Percentiles rank a stretch among this genome's conserved stretches.
These are phyloP conservation scores for Colletotrichum limetticola DNA, from an alignment of 2,329 filamentous ascomycete species.

Conservation along the genomic window DNA sequence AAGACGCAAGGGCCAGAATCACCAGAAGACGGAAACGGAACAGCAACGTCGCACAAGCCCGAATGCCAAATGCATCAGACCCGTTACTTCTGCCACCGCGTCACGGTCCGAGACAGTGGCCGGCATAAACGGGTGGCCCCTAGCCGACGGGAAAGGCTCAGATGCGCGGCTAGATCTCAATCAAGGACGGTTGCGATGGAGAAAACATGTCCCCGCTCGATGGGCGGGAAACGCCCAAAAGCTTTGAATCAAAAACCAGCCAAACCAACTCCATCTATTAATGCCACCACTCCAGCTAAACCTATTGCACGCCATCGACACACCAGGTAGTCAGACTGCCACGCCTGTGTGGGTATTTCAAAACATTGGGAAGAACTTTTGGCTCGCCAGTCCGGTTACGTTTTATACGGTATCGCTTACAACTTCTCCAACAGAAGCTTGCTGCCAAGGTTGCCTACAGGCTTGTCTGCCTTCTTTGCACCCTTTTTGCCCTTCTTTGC, in stretches of 20 bases:
- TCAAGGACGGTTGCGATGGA: conserved; percentile 7
- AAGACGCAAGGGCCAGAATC: not conserved
- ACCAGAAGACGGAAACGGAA: conserved; percentile 21
- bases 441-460: conserved; percentile 70
- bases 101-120: conserved; percentile 16
- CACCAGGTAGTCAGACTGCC: conserved; percentile 8
- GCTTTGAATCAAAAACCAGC: not conserved
- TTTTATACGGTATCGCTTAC: conserved; percentile 36
- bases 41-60: not conserved
- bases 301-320: conserved; percentile 25
- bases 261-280: conserved; percentile 25
- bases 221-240: not conserved
- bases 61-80: conserved; percentile 13
- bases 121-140: not conserved
- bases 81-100: conserved; percentile 9
- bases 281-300: conserved; percentile 16
- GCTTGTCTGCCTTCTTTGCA: conserved; percentile 51
- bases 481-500: conserved; percentile 57
- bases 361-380: conserved; percentile 29
- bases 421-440: conserved; percentile 70
- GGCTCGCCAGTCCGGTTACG: conserved; percentile 20
- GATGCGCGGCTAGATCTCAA: not conserved
- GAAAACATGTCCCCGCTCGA: not conserved
- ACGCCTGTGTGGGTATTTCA: conserved; percentile 28
- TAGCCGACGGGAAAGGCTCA: not conserved